These are phyloP conservation scores for Simmondsia chinensis DNA, from an alignment of 148 eudicot genomes.

Conservation along the genomic window DNA sequence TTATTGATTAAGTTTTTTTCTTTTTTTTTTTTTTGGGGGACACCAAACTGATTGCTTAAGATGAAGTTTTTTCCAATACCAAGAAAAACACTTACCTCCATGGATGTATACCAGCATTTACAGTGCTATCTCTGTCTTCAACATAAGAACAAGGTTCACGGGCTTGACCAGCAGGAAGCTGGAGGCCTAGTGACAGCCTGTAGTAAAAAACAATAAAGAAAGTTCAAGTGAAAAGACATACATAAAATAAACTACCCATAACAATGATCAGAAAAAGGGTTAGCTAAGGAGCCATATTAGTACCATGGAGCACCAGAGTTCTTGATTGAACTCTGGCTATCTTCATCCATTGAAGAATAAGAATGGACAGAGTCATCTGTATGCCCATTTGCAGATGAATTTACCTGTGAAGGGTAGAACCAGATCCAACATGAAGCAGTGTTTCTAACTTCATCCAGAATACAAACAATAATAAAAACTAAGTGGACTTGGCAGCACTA, in stretches of 20 bases:
- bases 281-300: no score
- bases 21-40: no score
- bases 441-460: no score
- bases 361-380: conserved; percentile 41
- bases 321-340: conserved; percentile 23
- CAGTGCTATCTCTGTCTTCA: conserved; percentile 41
- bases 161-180: conserved; percentile 44
- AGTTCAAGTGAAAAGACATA: not conserved
- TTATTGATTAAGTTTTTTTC: no score
- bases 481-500: no score
- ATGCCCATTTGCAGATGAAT: conserved; percentile 34
- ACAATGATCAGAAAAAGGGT: not conserved
- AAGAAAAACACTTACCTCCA: no score
- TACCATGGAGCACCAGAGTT: conserved; percentile 26
- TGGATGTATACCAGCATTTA: no score
- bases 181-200: conserved; percentile 33
- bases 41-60: no score
- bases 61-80: no score
- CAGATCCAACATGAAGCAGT: no score
- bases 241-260: not conserved
- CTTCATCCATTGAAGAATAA: conserved; percentile 22
- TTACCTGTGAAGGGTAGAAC: conserved; percentile 23
- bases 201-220: conserved; percentile 1
- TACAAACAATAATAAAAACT: no score
- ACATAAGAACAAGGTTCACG: conserved; percentile 20